phyloP scores from a whole-genome alignment of 1,284 basidiomycete species.

The Heterobasidion annosum region DNA sequence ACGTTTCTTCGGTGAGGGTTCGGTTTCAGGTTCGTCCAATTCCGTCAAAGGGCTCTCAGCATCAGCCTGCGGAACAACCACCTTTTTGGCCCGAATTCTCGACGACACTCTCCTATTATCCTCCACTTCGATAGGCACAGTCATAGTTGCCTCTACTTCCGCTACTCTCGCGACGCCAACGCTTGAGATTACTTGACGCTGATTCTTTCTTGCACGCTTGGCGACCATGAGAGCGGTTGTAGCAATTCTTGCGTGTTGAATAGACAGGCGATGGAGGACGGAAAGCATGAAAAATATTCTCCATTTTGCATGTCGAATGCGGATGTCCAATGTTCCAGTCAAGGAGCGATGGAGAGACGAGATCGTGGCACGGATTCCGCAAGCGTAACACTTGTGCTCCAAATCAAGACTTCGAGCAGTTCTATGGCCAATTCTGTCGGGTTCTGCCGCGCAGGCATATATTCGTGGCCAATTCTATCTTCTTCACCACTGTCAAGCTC shows the following conservation, averaged over 20 bases:
- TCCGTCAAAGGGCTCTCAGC: constrained; percentile 7
- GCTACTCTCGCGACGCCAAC: not conserved
- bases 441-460: too few relatives aligned
- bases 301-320: not conserved
- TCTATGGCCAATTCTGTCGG: too few relatives aligned
- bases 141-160: not conserved
- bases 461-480: too few relatives aligned
- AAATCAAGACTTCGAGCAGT: too few relatives aligned
- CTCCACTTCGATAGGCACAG: not conserved
- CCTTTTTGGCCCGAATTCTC: not conserved
- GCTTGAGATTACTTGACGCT: not conserved
- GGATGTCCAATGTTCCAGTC: not conserved
- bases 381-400: too few relatives aligned
- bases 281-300: not conserved
- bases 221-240: not conserved
- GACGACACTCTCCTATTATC: not conserved
- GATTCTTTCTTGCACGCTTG: not conserved
- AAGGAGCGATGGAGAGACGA: too few relatives aligned
- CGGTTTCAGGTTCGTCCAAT: constrained; percentile 7
- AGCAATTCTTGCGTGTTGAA: not conserved
- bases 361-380: too few relatives aligned
- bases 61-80: not conserved
- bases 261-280: not conserved
- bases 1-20: constrained; percentile 22
- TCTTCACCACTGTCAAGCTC: too few relatives aligned